Conservation (phyloP, 2,329 filamentous ascomycete species). For the Tolypocladium guangdongense region DNA sequence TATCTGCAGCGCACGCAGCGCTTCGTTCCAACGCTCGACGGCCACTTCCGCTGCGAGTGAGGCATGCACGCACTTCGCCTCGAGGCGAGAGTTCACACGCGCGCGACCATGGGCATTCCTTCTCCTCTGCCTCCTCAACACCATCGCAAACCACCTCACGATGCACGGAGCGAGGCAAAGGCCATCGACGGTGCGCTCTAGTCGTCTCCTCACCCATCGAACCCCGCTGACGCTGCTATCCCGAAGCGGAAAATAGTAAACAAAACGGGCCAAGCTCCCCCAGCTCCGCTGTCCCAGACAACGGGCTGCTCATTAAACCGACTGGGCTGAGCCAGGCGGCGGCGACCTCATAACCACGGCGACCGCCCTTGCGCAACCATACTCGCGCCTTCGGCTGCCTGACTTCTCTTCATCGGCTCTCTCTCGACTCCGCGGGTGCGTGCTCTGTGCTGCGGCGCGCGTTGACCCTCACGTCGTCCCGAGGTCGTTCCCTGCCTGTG, state of each 20-base stretch:
- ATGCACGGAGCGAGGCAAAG: slow-evolving; percentile 9
- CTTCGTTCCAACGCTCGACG: slow-evolving; percentile 1
- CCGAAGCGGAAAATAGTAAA: slow-evolving; percentile 29
- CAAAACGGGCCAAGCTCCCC: slow-evolving; percentile 22
- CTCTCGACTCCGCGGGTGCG: background rate
- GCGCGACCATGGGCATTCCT: background rate
- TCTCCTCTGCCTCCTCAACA: slow-evolving; percentile 5
- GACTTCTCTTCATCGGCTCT: slow-evolving; percentile 1
- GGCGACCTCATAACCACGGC: background rate
- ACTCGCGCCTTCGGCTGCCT: background rate
- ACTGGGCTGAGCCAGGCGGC: background rate
- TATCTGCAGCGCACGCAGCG: background rate
- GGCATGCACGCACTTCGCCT: no score
- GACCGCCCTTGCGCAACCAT: background rate
- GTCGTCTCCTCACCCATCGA: slow-evolving; percentile 3
- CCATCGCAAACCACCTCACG: slow-evolving; percentile 8
- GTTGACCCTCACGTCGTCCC: background rate
- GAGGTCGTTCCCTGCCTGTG: background rate
- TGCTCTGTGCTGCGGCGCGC: background rate
- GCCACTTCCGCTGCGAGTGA: background rate
- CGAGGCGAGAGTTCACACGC: background rate
- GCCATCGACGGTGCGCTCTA: slow-evolving; percentile 4
- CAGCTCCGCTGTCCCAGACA: slow-evolving; percentile 24
- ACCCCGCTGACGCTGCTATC: slow-evolving; percentile 18
- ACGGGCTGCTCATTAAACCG: slow-evolving; percentile 11